phyloP scores from a whole-genome alignment of 2,329 filamentous ascomycete genomes.

The Plenodomus tracheiphilus region DNA sequence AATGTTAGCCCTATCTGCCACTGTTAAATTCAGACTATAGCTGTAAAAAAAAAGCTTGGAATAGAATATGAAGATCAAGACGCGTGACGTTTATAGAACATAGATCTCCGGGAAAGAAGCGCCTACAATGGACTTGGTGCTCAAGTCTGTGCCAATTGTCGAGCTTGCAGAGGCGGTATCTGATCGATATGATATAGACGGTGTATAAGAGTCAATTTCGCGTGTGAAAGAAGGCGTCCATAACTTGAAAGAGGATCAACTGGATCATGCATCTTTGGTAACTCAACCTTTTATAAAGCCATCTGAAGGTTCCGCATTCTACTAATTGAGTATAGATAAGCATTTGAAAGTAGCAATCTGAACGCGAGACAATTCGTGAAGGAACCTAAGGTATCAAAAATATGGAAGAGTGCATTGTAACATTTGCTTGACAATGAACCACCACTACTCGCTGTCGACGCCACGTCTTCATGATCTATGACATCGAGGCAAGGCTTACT shows the following conservation, averaged over 20 bases:
- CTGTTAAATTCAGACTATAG: too few species aligned
- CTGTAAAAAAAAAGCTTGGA: too few species aligned
- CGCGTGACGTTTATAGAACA: not conserved
- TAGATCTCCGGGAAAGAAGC: conserved; percentile 8
- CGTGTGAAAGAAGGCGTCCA: conserved; percentile 18
- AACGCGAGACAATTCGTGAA: not conserved
- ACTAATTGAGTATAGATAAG: too few species aligned
- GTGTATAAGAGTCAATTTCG: conserved; percentile 9
- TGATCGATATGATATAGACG: conserved; percentile 8
- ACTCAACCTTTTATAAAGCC: not conserved
- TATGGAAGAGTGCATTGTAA: conserved; percentile 15
- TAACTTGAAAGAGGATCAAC: conserved; percentile 7
- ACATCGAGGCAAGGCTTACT: too few species aligned
- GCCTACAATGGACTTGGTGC: conserved; percentile 5
- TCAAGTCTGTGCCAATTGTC: conserved; percentile 3
- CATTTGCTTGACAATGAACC: too few species aligned
- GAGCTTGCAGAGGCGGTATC: conserved; percentile 4
- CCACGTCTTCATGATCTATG: too few species aligned
- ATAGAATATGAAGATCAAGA: too few species aligned
- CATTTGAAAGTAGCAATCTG: too few species aligned
- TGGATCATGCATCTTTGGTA: conserved; percentile 11
- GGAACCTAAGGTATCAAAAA: conserved; percentile 9
- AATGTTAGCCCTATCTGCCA: too few species aligned
- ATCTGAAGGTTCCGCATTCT: too few species aligned
- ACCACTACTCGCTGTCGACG: too few species aligned